These are phyloP conservation scores for Sutorius australiensis DNA, from an alignment of 768 basidiomycete genomes.

Conservation along the genomic window DNA sequence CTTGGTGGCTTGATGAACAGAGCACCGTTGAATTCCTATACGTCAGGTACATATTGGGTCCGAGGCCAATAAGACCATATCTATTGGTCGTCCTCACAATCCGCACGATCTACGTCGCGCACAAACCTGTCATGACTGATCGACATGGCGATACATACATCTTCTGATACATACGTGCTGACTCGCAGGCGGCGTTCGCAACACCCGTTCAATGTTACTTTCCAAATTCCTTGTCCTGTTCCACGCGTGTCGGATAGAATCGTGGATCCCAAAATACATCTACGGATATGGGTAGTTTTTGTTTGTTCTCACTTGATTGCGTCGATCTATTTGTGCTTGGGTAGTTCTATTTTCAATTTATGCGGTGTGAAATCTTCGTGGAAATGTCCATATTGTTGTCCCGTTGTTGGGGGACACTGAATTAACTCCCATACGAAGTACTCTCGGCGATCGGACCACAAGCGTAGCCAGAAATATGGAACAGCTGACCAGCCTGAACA, in stretches of 20 bases:
- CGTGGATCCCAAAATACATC: not conserved
- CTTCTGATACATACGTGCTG: not conserved
- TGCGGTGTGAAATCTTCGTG: not conserved
- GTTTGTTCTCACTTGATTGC: not conserved
- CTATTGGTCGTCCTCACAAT: not conserved
- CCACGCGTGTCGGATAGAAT: not conserved
- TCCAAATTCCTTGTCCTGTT: not conserved
- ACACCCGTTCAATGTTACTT: not conserved
- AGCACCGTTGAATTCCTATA: no score
- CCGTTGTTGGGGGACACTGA: not conserved
- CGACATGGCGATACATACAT: not conserved
- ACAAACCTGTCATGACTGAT: not conserved
- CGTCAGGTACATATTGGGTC: not conserved
- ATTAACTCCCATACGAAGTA: not conserved
- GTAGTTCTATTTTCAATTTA: not conserved
- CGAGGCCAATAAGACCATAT: not conserved
- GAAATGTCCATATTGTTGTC: not conserved
- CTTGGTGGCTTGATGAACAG: not conserved
- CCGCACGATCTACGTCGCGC: not conserved
- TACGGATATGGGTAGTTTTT: not conserved
- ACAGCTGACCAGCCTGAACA: not conserved
- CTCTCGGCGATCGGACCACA: no score
- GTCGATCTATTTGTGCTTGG: not conserved
- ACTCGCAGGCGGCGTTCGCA: not conserved
- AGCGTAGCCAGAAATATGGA: not conserved